Evolutionary conservation across 2,329 filamentous ascomycete species (phyloP), one percentile per base, ranked within the genome.

Genomic region (Dothideomycetidae sp.): DNA sequence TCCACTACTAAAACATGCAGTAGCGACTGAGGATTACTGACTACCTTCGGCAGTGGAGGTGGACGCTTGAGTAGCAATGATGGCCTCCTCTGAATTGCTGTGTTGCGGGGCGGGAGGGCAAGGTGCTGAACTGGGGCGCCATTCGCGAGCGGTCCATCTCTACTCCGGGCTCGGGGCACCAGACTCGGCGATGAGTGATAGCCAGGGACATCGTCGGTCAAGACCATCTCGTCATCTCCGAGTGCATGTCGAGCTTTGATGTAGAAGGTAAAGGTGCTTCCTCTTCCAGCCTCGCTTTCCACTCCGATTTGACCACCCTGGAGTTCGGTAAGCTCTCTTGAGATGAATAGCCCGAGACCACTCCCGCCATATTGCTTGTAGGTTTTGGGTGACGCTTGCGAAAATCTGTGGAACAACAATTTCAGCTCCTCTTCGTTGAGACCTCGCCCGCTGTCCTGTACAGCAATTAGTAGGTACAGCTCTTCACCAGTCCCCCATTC

Each of bases 241-340:
- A 11, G 19, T 7, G 21, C 35, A 10, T 64, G 72, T 49, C 68
- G 70, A 37, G 68, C 67, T 47, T 71, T 71, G 50, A 79, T 64
- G 49, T 77, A 79, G 49, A 80, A 78, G 31, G 68, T 71, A 53
- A 79, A 78, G 2, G 68, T 75, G 50, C 71, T 76, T 29, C 75
- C 75, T 7, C 66, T 52, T 10, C 69, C 73, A 41, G 67, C 65
- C 30, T 62, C 52, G 0, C 73, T 76, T 2, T 62, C 59, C 10
- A 80, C 71, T 1, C 75, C 76, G 18, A 81, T 78, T 32, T 73
- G 68, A 1, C 77, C 77, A 12, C 75, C 73, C 43, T 80, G 75
- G 19, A 81, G 60, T 50, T 81, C 76, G 1, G 74, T 75, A 9
- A 81, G 62, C 19, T 73, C 66, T n/a, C 74, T 65, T 29, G 71